A percentile compares a stretch with the other conserved stretches of the same genome.
Evolutionary conservation across 768 basidiomycete species (phyloP).

Genomic region (Vararia minispora): DNA sequence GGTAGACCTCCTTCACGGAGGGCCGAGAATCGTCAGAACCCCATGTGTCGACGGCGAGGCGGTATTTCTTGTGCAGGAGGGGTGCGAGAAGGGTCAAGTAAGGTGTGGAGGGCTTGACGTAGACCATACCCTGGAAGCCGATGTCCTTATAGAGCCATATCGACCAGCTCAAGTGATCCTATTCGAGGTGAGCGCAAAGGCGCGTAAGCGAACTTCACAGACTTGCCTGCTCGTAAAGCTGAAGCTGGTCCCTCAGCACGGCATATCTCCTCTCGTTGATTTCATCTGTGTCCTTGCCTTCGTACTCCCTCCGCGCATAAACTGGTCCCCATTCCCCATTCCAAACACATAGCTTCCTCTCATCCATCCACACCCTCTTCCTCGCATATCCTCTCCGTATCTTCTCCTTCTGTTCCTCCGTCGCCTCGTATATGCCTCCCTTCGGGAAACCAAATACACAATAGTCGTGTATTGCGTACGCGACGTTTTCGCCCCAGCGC

Average conservation of each 20-base stretch:
- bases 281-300: slow-evolving; percentile 23
- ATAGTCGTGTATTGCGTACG: slow-evolving; percentile 30
- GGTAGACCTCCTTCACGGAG: slow-evolving; percentile 17
- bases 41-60: slow-evolving; percentile 29
- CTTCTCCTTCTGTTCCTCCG: slow-evolving; percentile 18
- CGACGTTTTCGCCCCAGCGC: slow-evolving; percentile 24
- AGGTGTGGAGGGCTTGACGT: slow-evolving; percentile 25
- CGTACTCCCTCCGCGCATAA: slow-evolving; percentile 23
- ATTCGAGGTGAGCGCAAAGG: neutral
- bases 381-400: slow-evolving; percentile 21
- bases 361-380: slow-evolving; percentile 29
- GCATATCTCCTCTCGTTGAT: slow-evolving; percentile 28
- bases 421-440: slow-evolving; percentile 21
- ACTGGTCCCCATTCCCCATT: slow-evolving; percentile 36
- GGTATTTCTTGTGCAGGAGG: slow-evolving; percentile 28
- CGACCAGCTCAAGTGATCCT: slow-evolving; percentile 11
- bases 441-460: slow-evolving; percentile 27
- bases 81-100: slow-evolving; percentile 28
- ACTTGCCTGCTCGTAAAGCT: slow-evolving; percentile 25
- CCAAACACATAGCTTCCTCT: slow-evolving; percentile 19
- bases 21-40: slow-evolving; percentile 24
- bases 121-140: slow-evolving; percentile 25
- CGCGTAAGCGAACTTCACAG: neutral
- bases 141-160: slow-evolving; percentile 11
- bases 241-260: slow-evolving; percentile 27